Evolutionary conservation across 345 rosid species (phyloP).

Genomic region (Zanthoxylum bungeanum): DNA sequence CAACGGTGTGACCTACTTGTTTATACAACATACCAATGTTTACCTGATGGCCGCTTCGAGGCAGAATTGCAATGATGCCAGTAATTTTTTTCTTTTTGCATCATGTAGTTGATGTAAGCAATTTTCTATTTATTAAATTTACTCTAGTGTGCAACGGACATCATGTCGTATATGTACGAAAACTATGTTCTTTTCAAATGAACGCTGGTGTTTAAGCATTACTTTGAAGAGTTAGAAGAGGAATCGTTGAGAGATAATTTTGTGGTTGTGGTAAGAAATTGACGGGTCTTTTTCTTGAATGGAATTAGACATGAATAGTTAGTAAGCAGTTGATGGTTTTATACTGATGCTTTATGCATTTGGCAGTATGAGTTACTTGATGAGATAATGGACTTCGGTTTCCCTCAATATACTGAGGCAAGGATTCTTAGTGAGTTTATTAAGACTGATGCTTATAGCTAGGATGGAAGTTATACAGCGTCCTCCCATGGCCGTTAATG

Average conservation of each 20-base stretch:
- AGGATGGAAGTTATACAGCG: conserved; percentile 80
- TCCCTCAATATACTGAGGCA: conserved; percentile 80
- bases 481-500: conserved; percentile 64
- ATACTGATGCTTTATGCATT: background rate
- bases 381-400: conserved; percentile 89
- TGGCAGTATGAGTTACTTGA: conserved; percentile 84
- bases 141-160: background rate
- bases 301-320: background rate
- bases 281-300: background rate
- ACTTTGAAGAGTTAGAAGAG: conserved; percentile 77
- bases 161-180: background rate
- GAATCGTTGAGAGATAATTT: conserved; percentile 81
- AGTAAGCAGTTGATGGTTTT: background rate
- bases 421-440: conserved; percentile 77
- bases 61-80: conserved; percentile 76
- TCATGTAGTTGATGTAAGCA: conserved; percentile 60
- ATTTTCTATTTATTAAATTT: background rate
- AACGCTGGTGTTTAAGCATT: conserved; percentile 68
- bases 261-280: conserved; percentile 67
- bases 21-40: conserved; percentile 63
- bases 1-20: conserved; percentile 67
- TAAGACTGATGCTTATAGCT: conserved; percentile 83
- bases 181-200: background rate
- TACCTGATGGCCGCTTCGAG: conserved; percentile 66
- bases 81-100: conserved; percentile 61